These are phyloP conservation scores for Pyrenophora teres DNA, from an alignment of 2,329 filamentous ascomycete species.

Conservation along the genomic window DNA sequence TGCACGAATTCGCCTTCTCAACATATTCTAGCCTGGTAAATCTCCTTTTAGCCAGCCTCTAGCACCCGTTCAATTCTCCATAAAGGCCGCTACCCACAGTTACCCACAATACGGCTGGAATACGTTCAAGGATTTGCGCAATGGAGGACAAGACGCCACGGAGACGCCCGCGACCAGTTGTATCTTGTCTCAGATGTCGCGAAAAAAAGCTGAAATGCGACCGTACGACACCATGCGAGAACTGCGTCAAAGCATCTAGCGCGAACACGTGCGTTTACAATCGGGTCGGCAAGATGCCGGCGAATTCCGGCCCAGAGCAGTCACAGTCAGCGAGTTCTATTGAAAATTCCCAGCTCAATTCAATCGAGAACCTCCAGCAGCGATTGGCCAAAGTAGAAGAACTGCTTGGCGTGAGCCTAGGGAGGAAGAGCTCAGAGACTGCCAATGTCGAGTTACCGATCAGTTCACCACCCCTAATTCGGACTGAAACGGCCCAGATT, in stretches of 20 bases:
- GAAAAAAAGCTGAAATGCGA: slow-evolving; percentile 37
- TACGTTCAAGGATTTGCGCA: too few species aligned
- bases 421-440: neutral
- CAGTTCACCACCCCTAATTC: slow-evolving; percentile 11
- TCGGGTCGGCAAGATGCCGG: neutral
- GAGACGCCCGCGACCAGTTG: slow-evolving; percentile 29
- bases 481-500: slow-evolving; percentile 27
- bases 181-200: slow-evolving; percentile 33
- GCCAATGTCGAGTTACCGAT: neutral
- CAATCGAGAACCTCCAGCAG: slow-evolving; percentile 22
- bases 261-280: slow-evolving; percentile 24
- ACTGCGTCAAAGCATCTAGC: slow-evolving; percentile 27
- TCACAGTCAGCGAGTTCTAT: neutral
- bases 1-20: too few species aligned
- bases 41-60: too few species aligned
- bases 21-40: too few species aligned
- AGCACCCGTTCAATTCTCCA: too few species aligned
- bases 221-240: slow-evolving; percentile 28
- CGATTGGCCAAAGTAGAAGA: slow-evolving; percentile 29
- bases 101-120: too few species aligned
- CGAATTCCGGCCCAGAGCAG: slow-evolving; percentile 1
- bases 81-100: too few species aligned
- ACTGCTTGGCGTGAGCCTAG: slow-evolving; percentile 15
- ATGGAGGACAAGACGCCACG: slow-evolving; percentile 24
- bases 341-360: neutral